These are phyloP conservation scores for Linanthus parryae DNA, from an alignment of 148 eudicot species.

Conservation along the genomic window DNA sequence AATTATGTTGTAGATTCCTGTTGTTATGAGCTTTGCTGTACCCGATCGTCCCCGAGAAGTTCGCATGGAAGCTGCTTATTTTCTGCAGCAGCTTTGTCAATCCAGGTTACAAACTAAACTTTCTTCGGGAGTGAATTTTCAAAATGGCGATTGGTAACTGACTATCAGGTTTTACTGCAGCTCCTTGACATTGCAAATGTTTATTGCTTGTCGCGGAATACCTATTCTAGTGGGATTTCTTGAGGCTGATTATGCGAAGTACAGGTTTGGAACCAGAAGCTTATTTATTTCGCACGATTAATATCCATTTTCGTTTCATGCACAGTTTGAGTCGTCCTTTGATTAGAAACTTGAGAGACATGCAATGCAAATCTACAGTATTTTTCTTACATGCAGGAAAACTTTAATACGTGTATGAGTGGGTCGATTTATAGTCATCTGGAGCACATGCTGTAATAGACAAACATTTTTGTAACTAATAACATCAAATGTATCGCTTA, in stretches of 20 bases:
- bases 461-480: no score
- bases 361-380: no score
- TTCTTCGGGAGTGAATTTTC: no score
- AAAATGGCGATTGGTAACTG: no score
- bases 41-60: conserved; percentile 93
- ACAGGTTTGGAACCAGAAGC: conserved; percentile 45
- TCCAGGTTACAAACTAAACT: no score
- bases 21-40: conserved; percentile 82
- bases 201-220: conserved; percentile 97
- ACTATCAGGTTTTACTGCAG: conserved; percentile 66
- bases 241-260: conserved; percentile 95
- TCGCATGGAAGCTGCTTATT: conserved; percentile 96
- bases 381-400: no score
- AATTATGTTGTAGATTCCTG: conserved; percentile 51
- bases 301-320: no score
- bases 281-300: no score
- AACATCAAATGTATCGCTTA: no score
- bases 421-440: no score
- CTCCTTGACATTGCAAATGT: conserved; percentile 90
- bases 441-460: no score
- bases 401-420: no score
- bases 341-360: background rate
- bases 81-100: conserved; percentile 94
- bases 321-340: background rate
- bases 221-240: conserved; percentile 90